Conservation (phyloP, 345 rosid species). For the Iberis pinnata region DNA sequence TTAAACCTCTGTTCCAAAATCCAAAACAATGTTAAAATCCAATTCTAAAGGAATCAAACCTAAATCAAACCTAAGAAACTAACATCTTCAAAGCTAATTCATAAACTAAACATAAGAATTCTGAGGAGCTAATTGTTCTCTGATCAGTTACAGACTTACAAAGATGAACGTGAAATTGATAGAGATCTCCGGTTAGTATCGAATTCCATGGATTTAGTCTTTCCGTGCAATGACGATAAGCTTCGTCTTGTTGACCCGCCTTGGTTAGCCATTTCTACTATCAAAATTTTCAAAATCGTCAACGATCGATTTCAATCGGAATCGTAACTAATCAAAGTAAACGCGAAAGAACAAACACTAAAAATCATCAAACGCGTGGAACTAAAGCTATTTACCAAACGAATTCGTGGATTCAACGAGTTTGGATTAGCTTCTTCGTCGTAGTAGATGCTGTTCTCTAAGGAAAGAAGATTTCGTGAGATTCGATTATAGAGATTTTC, state of each 20-base stretch:
- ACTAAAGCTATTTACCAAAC: constrained; percentile 26
- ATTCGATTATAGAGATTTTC: constrained; percentile 17
- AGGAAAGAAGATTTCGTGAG: neutral
- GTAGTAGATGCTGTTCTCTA: too few species aligned
- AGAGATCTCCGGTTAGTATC: constrained; percentile 58
- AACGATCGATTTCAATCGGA: constrained; percentile 9
- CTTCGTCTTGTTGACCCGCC: constrained; percentile 66
- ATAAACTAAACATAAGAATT: neutral
- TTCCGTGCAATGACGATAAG: constrained; percentile 42
- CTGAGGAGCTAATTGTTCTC: too few species aligned
- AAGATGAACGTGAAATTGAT: constrained; percentile 48
- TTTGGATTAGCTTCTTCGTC: too few species aligned
- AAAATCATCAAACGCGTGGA: constrained; percentile 5
- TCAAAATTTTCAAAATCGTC: constrained; percentile 13
- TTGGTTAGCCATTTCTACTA: constrained; percentile 63
- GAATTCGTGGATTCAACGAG: constrained; percentile 12
- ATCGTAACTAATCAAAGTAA: neutral
- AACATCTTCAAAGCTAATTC: neutral
- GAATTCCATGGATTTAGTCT: constrained; percentile 48
- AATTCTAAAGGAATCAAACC: too few species aligned
- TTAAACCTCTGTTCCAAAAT: constrained; percentile 54
- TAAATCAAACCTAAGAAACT: neutral
- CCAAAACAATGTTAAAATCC: neutral
- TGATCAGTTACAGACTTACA: too few species aligned
- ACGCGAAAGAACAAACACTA: neutral